Evolutionary conservation across 2,329 filamentous ascomycete genomes (phyloP), one percentile per base, ranked within the genome.

Genomic region (Hypoxylon sp.): DNA sequence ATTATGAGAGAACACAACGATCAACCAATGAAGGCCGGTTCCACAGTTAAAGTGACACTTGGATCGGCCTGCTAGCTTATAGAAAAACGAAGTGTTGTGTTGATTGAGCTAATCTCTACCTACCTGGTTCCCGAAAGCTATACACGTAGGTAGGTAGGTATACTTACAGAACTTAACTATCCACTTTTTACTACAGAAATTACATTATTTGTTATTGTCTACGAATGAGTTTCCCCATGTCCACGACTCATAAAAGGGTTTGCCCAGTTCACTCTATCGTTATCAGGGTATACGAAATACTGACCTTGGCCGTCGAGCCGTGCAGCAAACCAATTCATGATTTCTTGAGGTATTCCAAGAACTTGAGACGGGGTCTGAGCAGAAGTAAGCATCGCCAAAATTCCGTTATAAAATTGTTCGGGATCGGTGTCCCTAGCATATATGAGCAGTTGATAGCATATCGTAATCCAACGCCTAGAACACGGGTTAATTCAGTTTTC

Each of bases 271-370:
- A 74, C 60, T 7, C 1, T 23, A n/a, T 71, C 76, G 75, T 41
- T 86, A 84, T 73, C 83, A 82, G 61, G 76, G 77, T 69, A 84
- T 81, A 23, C 80, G 81, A 62, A 75, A 50, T 69, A 70, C 1
- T 48, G 19, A 23, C 21, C 1, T 11, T 17, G n/a, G n/a, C n/a
- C n/a, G 48, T 23, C 21, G 21, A 32, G 36, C 1, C 2, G 45
- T 2, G n/a, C 3, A 2, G 0, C 5, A 45, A 73, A 72, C 65
- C 67, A 74, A 0, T 2, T 0, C 10, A 69, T 9, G 46, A 64
- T 56, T 0, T 49, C 51, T 1, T 10, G 0, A 13, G 67, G 58
- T 3, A 72, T 6, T 0, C 55, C 53, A 9, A 73, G 3, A 13
- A 56, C 38, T 0, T 45, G 19, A 1, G 4, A 10, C n/a, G 51